phyloP scores from a whole-genome alignment of 441 rosid genomes.

The Pelargonium exstipulatum region DNA sequence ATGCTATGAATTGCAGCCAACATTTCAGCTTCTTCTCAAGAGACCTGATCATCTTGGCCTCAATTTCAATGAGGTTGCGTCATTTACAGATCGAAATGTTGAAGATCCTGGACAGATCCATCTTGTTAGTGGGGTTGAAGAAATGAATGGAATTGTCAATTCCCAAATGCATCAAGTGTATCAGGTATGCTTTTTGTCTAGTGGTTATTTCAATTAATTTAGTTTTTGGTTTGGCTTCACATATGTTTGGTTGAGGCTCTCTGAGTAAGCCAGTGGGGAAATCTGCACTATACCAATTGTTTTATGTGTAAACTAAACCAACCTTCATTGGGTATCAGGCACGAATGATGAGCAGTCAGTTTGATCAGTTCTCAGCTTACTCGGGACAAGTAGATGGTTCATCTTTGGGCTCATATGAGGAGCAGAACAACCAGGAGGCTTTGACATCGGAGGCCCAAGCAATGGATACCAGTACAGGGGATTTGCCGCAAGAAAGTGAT shows the following conservation, averaged over 20 bases:
- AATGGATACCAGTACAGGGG: conserved; percentile 27
- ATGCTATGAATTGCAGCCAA: conserved; percentile 95
- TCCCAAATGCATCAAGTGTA: conserved; percentile 48
- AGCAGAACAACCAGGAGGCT: conserved; percentile 16
- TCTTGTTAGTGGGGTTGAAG: conserved; percentile 59
- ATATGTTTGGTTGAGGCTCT: neutral
- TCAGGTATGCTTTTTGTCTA: conserved; percentile 43
- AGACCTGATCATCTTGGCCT: conserved; percentile 82
- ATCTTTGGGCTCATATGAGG: conserved; percentile 9
- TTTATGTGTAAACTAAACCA: neutral
- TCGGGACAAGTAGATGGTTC: conserved; percentile 16
- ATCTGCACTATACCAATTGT: neutral
- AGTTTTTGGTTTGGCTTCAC: neutral
- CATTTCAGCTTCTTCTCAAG: conserved; percentile 71
- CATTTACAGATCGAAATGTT: conserved; percentile 67
- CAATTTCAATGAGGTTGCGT: conserved; percentile 52
- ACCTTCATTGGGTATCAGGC: conserved; percentile 19
- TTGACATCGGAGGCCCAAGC: conserved; percentile 10
- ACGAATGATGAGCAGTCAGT: conserved; percentile 28
- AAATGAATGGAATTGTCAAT: conserved; percentile 63
- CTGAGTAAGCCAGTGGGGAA: neutral
- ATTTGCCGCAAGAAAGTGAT: conserved; percentile 10
- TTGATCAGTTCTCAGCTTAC: conserved; percentile 32
- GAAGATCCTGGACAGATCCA: conserved; percentile 61
- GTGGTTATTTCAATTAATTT: neutral